Evolutionary conservation across 164 flowering plant genomes (phyloP), one percentile per base, ranked within the genome.

Genomic region (Annona squamosa): DNA sequence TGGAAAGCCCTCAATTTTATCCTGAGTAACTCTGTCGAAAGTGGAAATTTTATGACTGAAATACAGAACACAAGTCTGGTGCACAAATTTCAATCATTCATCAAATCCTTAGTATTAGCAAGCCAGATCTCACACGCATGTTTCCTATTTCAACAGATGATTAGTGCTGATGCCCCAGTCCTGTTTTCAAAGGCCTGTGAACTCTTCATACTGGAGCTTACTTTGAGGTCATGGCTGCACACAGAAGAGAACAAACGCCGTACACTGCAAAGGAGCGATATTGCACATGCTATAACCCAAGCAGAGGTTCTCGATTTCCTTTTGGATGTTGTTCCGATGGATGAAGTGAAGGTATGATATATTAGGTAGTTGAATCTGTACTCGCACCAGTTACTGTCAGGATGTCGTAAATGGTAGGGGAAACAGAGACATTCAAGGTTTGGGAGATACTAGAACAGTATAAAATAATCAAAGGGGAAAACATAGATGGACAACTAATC

Each of bases 171-270:
- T 46, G 68, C 79, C 3, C 82, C 82, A 1, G 46, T 76, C 19
- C 70, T 79, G 0, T 76, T 79, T 46, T 48, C 79, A 4, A 79
- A 73, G 62, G 82, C 82, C 3, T 76, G 74, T 63, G 82, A 79
- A 69, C 74, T 79, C 3, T 73, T 79, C 17, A 76, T 79, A 16
- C 48, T 73, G 48, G 82, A 79, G 72, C 74, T 79, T 42, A 79
- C 82, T 5, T 69, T 76, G n/a, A 71, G 79, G 13, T 73, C 82
- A 67, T 79, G 82, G 82, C n/a, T 76, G 69, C 74, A 76, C 45
- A 76, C 79, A 3, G 79, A 76, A 68, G 82, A 76, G 63, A 45
- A 48, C 7, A 57, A 69, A 48, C 56, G 78, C 57, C 59, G 81
- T 63, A 79, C 74, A 3, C 71, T 79, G 4, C 81, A 69, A 56